Evolutionary conservation across 2,329 filamentous ascomycete genomes (phyloP).

Genomic region (Plenodomus tracheiphilus): DNA sequence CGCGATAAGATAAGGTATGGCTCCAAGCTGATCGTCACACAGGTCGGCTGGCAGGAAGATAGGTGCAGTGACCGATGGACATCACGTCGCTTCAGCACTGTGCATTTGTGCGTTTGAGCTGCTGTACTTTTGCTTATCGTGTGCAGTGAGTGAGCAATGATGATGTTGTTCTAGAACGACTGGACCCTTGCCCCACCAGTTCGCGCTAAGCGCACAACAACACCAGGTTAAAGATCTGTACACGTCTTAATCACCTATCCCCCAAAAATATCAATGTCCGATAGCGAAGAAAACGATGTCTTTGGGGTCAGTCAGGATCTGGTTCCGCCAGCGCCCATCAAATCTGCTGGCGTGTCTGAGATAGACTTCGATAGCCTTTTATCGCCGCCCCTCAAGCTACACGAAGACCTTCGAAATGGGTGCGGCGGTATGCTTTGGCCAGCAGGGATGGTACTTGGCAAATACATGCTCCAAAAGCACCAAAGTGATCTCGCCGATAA

Average conservation of each 20-base stretch:
- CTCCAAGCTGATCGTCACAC: not conserved
- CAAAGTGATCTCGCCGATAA: conserved; percentile 64
- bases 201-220: conserved; percentile 7
- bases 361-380: conserved; percentile 75
- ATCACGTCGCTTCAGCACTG: too few species aligned
- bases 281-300: conserved; percentile 35
- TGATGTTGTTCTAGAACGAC: not conserved
- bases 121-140: too few species aligned
- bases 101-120: too few species aligned
- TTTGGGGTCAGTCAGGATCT: conserved; percentile 58
- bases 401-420: conserved; percentile 83
- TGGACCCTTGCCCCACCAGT: conserved; percentile 10
- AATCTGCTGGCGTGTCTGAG: conserved; percentile 55
- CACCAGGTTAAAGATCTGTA: not conserved
- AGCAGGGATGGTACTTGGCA: conserved; percentile 83
- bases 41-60: not conserved
- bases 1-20: conserved; percentile 5
- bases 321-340: conserved; percentile 57
- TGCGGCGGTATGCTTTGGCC: conserved; percentile 96
- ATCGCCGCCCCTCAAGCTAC: conserved; percentile 69
- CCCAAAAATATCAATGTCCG: conserved; percentile 19
- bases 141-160: not conserved
- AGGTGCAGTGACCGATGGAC: not conserved
- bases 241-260: not conserved
- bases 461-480: conserved; percentile 80